Evolutionary conservation across 306 rosid species (phyloP).

Genomic region (Arachis hypogaea): DNA sequence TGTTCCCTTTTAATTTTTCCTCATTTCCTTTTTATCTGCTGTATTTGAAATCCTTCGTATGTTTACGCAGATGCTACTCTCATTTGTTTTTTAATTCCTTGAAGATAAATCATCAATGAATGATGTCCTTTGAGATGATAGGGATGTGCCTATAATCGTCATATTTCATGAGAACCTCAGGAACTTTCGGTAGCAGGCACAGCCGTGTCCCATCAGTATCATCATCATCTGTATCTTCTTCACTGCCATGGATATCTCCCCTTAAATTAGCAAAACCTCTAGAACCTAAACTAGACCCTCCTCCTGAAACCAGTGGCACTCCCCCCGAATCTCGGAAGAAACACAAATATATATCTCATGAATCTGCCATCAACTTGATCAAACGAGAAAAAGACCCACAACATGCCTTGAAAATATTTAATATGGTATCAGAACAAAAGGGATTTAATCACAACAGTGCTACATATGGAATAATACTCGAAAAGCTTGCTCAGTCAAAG

Average conservation of each 20-base stretch:
- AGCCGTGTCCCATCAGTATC: conserved; percentile 31
- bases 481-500: conserved; percentile 72
- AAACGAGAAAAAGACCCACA: conserved; percentile 84
- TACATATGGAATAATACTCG: conserved; percentile 70
- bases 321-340: conserved; percentile 46
- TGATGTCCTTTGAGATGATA: conserved; percentile 35
- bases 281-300: conserved; percentile 53
- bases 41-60: not conserved
- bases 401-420: conserved; percentile 75
- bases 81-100: not conserved
- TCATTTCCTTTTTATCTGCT: not conserved
- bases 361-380: conserved; percentile 62
- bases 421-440: conserved; percentile 69
- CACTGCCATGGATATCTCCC: conserved; percentile 74
- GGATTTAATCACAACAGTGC: conserved; percentile 78
- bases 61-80: not conserved
- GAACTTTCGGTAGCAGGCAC: conserved; percentile 31
- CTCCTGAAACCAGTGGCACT: conserved; percentile 39
- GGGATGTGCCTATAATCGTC: conserved; percentile 23
- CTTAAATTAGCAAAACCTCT: conserved; percentile 51
- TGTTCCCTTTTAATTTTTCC: not conserved
- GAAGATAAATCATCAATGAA: not conserved
- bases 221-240: conserved; percentile 35
- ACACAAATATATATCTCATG: conserved; percentile 61
- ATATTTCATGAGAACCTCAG: conserved; percentile 49